Base-by-base conservation (phyloP, 2,329 filamentous ascomycete genomes). In the Elsinoe perseae region DNA sequence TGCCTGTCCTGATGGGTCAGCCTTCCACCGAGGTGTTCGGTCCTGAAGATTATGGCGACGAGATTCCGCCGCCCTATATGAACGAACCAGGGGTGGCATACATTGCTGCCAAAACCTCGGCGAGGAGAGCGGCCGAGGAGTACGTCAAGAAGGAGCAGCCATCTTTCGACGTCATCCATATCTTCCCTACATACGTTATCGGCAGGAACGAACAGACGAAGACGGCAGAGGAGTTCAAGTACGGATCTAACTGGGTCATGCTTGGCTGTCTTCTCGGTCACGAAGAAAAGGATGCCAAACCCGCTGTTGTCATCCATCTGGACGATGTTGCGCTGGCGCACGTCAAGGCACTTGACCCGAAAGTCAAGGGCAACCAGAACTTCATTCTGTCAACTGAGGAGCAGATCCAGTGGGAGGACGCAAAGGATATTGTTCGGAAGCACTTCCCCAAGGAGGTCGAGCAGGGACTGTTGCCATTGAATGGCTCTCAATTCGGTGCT, bases 261-360 rank as follows among this genome's bases (percentile, higher is more conserved):
- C 50, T 67, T 14, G 54, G 57, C 25, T 46, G 58, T 27, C 57
- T 58, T 2, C 50, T 64, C 6, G 64, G 65, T 6, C 54, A 58
- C 2, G 56, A 30, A 30, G 38, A 44, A 18, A 40, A 36, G n/a
- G 40, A 38, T 7, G 54, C 12, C 52, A 34, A 42, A 5, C 40
- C 55, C 59, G 7, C 50, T 60, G 54, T 54, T 2, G 53, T 52
- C 12, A 56, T 60, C 14, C 64, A 69, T 48, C 40, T 68, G 7
- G 65, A 70, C 28, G 68, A 71, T 54, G 61, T 66, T 2, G 68
- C 66, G 6, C 59, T 61, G 4, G 57, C 65, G 16, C 69, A 71
- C 43, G 62, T 71, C 16, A 58, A 60, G 32, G 61, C 65, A 1
- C 60, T 71, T 10, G 56, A 63, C 42, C 48, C 54, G 16, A 30